A percentile compares a stretch with the other conserved stretches of the same genome.
Conservation (phyloP, 2,329 filamentous ascomycete species). For the Xylariaceae sp. region DNA sequence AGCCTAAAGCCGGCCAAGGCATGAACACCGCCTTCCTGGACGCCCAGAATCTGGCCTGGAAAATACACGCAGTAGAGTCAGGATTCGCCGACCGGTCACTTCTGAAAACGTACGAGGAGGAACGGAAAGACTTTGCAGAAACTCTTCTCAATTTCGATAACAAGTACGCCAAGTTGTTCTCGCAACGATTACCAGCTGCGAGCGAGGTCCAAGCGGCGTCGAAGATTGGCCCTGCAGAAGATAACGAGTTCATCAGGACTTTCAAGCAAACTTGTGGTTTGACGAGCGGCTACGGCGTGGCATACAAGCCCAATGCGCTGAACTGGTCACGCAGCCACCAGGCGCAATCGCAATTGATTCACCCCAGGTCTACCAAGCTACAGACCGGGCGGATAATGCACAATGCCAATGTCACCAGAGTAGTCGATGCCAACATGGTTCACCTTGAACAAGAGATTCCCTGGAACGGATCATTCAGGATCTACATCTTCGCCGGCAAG, state of each 20-base stretch:
- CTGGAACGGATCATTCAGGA: slow-evolving; percentile 78
- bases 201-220: slow-evolving; percentile 66
- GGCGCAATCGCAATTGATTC: slow-evolving; percentile 64
- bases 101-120: slow-evolving; percentile 78
- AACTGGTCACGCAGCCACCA: slow-evolving; percentile 76
- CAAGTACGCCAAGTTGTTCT: slow-evolving; percentile 86
- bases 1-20: slow-evolving; percentile 71
- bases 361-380: slow-evolving; percentile 59
- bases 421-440: slow-evolving; percentile 83
- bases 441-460: slow-evolving; percentile 87
- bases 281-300: slow-evolving; percentile 86
- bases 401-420: slow-evolving; percentile 76
- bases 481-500: slow-evolving; percentile 79
- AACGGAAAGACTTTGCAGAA: slow-evolving; percentile 80
- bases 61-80: slow-evolving; percentile 83
- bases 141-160: slow-evolving; percentile 81
- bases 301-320: slow-evolving; percentile 73
- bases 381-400: slow-evolving; percentile 69
- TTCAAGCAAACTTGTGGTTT: slow-evolving; percentile 92
- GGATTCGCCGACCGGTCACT: slow-evolving; percentile 72
- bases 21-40: slow-evolving; percentile 79
- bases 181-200: slow-evolving; percentile 65
- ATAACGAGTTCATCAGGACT: slow-evolving; percentile 79
- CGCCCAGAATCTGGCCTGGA: slow-evolving; percentile 89
- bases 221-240: slow-evolving; percentile 37